Evolutionary conservation across 2,329 filamentous ascomycete genomes (phyloP).

Genomic region (Colletotrichum incanum): DNA sequence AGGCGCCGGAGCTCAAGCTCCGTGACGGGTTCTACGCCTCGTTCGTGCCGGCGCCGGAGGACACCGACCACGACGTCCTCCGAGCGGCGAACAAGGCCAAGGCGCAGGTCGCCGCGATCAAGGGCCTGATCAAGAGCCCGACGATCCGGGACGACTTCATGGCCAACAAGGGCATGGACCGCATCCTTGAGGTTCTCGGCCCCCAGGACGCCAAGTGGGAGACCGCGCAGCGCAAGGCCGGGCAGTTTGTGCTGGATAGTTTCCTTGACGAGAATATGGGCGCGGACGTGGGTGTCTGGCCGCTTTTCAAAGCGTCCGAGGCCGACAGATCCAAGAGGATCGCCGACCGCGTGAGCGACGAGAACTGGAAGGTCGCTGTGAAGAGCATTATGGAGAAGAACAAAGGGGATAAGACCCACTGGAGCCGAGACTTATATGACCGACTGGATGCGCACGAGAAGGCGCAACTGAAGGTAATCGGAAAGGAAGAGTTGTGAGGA

Average conservation of each 20-base stretch:
- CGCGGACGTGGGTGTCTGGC: conserved; percentile 71
- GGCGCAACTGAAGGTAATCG: conserved; percentile 39
- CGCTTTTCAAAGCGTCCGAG: conserved; percentile 48
- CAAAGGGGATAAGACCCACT: conserved; percentile 37
- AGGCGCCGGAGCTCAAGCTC: conserved; percentile 47
- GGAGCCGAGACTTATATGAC: conserved; percentile 39
- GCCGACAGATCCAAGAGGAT: conserved; percentile 37
- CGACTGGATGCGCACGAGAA: conserved; percentile 40
- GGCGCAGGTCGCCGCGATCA: conserved; percentile 66
- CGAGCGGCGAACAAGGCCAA: conserved; percentile 51
- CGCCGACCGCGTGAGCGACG: conserved; percentile 38
- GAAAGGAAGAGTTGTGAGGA: conserved; percentile 50
- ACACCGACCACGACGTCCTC: conserved; percentile 17
- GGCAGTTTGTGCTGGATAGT: conserved; percentile 73
- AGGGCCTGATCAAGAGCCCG: conserved; percentile 69
- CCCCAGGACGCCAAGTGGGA: conserved; percentile 65
- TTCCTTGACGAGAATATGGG: conserved; percentile 79
- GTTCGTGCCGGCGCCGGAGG: conserved; percentile 52
- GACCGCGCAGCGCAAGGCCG: conserved; percentile 67
- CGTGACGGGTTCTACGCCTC: conserved; percentile 59
- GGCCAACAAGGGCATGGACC: conserved; percentile 66
- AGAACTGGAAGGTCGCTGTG: conserved; percentile 38
- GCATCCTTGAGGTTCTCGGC: conserved; percentile 68
- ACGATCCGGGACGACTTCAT: conserved; percentile 71
- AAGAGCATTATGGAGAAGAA: conserved; percentile 38